Percentiles rank a stretch among this genome's conserved stretches.
Conservation (phyloP, 192 early-diverging fungal species). For the Dispira parvispora region DNA sequence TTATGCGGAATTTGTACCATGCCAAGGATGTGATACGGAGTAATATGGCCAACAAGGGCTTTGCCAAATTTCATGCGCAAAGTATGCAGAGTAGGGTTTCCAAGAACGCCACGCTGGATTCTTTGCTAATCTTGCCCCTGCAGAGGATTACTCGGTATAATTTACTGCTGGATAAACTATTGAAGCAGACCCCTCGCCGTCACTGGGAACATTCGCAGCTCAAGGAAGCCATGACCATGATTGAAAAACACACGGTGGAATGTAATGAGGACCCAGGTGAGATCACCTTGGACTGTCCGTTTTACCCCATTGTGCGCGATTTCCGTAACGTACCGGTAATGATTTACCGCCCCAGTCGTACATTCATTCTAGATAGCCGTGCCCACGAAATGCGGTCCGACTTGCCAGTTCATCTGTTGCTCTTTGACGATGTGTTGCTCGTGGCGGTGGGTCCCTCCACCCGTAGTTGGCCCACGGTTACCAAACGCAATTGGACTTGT, state of each 20-base stretch:
- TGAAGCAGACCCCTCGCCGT: conserved; percentile 2
- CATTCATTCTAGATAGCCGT: not conserved
- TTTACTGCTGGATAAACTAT: conserved; percentile 3
- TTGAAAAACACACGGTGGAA: not conserved
- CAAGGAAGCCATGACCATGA: conserved; percentile 3
- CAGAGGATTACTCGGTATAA: conserved; percentile 10
- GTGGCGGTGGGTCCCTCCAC: not conserved
- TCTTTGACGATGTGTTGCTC: conserved; percentile 8
- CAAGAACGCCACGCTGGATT: conserved; percentile 8
- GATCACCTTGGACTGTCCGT: not conserved
- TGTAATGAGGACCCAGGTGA: not conserved
- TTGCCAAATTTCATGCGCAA: conserved; percentile 5
- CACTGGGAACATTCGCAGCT: conserved; percentile 8
- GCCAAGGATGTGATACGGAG: conserved; percentile 6
- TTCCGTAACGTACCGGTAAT: conserved; percentile 8
- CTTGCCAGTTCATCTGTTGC: not conserved
- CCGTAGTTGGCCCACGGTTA: conserved; percentile 7
- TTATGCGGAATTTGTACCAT: not conserved
- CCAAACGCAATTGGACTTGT: conserved; percentile 7
- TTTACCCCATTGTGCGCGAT: not conserved
- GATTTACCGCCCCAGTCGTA: conserved; percentile 9
- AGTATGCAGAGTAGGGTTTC: not conserved
- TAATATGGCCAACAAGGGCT: not conserved
- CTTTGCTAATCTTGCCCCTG: conserved; percentile 3
- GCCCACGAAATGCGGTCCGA: conserved; percentile 3